Evolutionary conservation across 148 eudicot species (phyloP).

Genomic region (Chenopodium formosanum): DNA sequence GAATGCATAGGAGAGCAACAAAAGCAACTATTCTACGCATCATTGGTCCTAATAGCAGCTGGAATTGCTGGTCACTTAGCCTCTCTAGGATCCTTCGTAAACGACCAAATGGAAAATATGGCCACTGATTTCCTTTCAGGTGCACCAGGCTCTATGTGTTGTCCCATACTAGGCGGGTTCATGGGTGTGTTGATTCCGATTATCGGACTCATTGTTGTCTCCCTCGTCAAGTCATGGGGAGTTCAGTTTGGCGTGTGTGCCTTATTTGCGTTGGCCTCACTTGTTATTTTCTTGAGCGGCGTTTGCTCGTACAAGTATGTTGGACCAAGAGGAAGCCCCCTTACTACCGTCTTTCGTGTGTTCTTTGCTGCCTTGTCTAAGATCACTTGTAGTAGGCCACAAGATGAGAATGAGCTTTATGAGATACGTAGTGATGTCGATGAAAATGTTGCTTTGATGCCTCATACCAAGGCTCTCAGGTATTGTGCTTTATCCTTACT

Average conservation of each 20-base stretch:
- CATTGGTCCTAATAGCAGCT: conserved; percentile 40
- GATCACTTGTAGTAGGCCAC: conserved; percentile 23
- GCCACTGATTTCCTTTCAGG: background rate
- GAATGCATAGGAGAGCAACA: conserved; percentile 46
- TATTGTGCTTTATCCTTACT: background rate
- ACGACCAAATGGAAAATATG: conserved; percentile 23
- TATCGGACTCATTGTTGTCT: conserved; percentile 34
- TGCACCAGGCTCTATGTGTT: background rate
- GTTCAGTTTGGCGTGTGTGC: conserved; percentile 50
- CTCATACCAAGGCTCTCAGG: conserved; percentile 35
- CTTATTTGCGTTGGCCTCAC: conserved; percentile 32
- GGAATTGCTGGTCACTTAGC: conserved; percentile 48
- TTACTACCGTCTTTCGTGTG: conserved; percentile 41
- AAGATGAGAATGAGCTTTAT: conserved; percentile 22
- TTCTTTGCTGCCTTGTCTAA: conserved; percentile 40
- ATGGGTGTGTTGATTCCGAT: conserved; percentile 22
- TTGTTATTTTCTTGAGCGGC: conserved; percentile 38
- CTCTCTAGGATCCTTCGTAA: conserved; percentile 28
- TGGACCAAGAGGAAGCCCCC: conserved; percentile 44
- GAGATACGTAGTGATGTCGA: background rate
- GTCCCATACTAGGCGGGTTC: conserved; percentile 12
- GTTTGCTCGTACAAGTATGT: conserved; percentile 21
- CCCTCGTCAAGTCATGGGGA: conserved; percentile 47
- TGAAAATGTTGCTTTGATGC: background rate
- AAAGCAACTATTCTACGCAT: conserved; percentile 41